Evolutionary conservation across 768 basidiomycete genomes (phyloP).

Genomic region (Rhodotorula graminis): DNA sequence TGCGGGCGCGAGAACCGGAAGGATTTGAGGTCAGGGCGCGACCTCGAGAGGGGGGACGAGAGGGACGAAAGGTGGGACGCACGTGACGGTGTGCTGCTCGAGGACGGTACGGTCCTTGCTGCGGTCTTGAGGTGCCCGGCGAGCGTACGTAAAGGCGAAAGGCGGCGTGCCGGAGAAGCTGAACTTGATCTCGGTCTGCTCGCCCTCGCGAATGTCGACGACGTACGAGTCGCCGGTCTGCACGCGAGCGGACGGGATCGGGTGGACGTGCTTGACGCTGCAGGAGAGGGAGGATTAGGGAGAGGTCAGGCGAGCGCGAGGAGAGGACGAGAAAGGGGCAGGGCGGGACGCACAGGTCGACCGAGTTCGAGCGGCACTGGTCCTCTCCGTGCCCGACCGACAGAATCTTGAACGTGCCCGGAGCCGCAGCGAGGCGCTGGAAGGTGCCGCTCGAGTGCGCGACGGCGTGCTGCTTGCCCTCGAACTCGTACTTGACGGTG

Average conservation of each 20-base stretch:
- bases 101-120: constrained; percentile 70
- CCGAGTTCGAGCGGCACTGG: constrained; percentile 58
- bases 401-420: constrained; percentile 76
- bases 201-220: constrained; percentile 85
- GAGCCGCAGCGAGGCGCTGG: constrained; percentile 71
- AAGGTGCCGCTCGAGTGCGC: constrained; percentile 69
- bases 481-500: constrained; percentile 76
- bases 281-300: background rate
- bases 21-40: background rate
- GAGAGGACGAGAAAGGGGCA: background rate
- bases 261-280: constrained; percentile 55
- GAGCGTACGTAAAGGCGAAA: constrained; percentile 92
- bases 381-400: constrained; percentile 90
- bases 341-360: constrained; percentile 9
- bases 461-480: constrained; percentile 66
- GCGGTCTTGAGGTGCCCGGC: constrained; percentile 54
- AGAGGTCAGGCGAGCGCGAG: background rate
- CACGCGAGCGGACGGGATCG: constrained; percentile 82
- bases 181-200: constrained; percentile 84
- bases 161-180: constrained; percentile 85
- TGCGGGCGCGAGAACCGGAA: background rate
- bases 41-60: background rate
- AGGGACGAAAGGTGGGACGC: constrained; percentile 48
- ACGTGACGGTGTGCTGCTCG: constrained; percentile 84
- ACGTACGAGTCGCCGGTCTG: constrained; percentile 73